These are phyloP conservation scores for Modicella reniformis DNA, from an alignment of 371 early-diverging fungal genomes.

Conservation along the genomic window DNA sequence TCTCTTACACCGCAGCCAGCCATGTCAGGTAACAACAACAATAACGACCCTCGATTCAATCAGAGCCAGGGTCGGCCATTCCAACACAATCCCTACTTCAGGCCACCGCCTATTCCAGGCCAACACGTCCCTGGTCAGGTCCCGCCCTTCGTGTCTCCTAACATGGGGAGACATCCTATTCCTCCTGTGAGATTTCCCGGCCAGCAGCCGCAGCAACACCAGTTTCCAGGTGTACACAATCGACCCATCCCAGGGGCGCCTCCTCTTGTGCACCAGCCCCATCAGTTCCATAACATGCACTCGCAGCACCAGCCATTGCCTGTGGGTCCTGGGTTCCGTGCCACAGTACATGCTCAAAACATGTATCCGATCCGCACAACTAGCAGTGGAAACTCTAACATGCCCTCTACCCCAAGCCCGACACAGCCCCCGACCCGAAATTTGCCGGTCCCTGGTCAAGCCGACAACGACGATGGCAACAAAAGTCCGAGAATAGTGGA, in stretches of 20 bases:
- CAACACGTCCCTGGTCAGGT: constrained; percentile 25
- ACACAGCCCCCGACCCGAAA: constrained; percentile 41
- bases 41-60: constrained; percentile 29
- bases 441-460: constrained; percentile 30
- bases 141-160: constrained; percentile 23
- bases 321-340: constrained; percentile 24
- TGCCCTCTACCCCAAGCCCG: constrained; percentile 24
- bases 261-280: constrained; percentile 28
- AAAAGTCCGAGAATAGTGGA: not conserved
- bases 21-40: constrained; percentile 20
- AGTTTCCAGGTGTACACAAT: constrained; percentile 5
- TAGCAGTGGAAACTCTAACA: constrained; percentile 4
- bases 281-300: constrained; percentile 27
- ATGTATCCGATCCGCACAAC: constrained; percentile 27
- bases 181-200: constrained; percentile 33
- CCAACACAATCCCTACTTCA: constrained; percentile 3
- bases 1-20: no score
- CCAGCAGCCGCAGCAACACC: constrained; percentile 20
- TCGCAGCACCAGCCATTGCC: constrained; percentile 25
- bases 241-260: constrained; percentile 25
- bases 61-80: constrained; percentile 19
- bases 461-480: not conserved
- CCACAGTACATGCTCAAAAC: constrained; percentile 28
- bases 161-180: constrained; percentile 26
- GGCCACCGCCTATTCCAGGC: constrained; percentile 10